Percentiles rank a stretch among this genome's conserved stretches.
Evolutionary conservation across 768 basidiomycete species (phyloP).

Genomic region (Dentipellis sp.): DNA sequence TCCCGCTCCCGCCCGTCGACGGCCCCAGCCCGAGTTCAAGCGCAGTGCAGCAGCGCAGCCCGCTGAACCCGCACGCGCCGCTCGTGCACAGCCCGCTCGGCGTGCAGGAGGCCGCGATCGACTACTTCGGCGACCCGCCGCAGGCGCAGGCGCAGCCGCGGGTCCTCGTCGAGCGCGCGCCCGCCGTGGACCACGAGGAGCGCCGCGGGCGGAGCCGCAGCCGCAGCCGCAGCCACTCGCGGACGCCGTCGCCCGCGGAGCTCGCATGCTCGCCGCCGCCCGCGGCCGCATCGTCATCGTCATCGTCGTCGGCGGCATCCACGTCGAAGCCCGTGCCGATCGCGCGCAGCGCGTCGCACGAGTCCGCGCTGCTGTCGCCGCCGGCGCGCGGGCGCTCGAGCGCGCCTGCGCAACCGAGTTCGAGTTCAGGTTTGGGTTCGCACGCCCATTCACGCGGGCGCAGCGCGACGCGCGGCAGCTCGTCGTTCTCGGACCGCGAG

Average conservation of each 20-base stretch:
- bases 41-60: not conserved
- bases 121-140: slow-evolving; percentile 1
- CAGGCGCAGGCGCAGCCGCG: slow-evolving; percentile 9
- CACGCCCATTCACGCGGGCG: too few relatives aligned
- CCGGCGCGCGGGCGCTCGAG: slow-evolving; percentile 12
- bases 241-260: slow-evolving; percentile 14
- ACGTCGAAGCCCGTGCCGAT: slow-evolving; percentile 7
- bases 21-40: not conserved
- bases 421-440: too few relatives aligned
- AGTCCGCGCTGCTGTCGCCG: slow-evolving; percentile 14
- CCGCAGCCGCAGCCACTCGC: slow-evolving; percentile 11
- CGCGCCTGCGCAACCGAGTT: slow-evolving; percentile 26
- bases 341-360: slow-evolving; percentile 14
- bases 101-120: slow-evolving; percentile 9
- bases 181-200: not conserved
- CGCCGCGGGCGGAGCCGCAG: slow-evolving; percentile 1
- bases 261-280: not conserved
- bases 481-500: slow-evolving; percentile 46
- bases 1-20: not conserved
- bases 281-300: slow-evolving; percentile 3
- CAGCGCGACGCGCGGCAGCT: slow-evolving; percentile 17
- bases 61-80: not conserved
- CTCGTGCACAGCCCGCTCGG: not conserved
- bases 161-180: slow-evolving; percentile 5
- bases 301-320: not conserved